Percentiles rank a stretch among this genome's conserved stretches.
phyloP scores from a whole-genome alignment of 768 basidiomycete genomes.

The Dacryopinax spathularia region DNA sequence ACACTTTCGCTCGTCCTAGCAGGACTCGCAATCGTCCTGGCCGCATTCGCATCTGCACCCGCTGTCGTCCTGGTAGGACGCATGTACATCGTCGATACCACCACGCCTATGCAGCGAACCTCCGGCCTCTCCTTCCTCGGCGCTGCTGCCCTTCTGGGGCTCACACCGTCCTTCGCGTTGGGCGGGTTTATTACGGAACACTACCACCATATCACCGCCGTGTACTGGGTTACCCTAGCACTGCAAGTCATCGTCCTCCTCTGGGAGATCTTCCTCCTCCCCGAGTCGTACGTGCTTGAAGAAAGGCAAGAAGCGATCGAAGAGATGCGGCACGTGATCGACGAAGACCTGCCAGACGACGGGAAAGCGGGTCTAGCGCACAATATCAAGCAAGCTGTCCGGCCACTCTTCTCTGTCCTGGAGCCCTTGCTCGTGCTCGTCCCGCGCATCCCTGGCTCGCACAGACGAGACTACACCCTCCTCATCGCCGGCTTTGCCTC shows the following conservation, averaged over 20 bases:
- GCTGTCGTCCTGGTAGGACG: background rate
- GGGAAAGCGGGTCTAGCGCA: background rate
- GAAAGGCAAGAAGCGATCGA: background rate
- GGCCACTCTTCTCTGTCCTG: background rate
- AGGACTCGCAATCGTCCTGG: background rate
- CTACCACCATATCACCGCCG: background rate
- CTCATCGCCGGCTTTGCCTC: background rate
- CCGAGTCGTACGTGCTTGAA: conserved; percentile 1
- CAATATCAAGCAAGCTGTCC: background rate
- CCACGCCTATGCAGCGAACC: background rate
- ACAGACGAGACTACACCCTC: background rate
- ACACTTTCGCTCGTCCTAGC: background rate
- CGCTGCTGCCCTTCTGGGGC: background rate
- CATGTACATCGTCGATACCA: background rate
- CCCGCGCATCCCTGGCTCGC: background rate
- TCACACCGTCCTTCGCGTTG: background rate
- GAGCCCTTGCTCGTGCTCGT: conserved; percentile 1
- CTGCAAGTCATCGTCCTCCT: background rate
- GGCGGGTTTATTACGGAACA: background rate
- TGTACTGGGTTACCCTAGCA: background rate
- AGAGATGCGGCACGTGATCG: conserved; percentile 2
- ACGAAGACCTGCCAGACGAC: background rate
- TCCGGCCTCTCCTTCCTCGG: background rate
- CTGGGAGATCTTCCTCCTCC: background rate
- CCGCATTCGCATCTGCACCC: background rate